phyloP scores from a whole-genome alignment of 2,329 filamentous ascomycete genomes.

The Colletotrichum sp. region DNA sequence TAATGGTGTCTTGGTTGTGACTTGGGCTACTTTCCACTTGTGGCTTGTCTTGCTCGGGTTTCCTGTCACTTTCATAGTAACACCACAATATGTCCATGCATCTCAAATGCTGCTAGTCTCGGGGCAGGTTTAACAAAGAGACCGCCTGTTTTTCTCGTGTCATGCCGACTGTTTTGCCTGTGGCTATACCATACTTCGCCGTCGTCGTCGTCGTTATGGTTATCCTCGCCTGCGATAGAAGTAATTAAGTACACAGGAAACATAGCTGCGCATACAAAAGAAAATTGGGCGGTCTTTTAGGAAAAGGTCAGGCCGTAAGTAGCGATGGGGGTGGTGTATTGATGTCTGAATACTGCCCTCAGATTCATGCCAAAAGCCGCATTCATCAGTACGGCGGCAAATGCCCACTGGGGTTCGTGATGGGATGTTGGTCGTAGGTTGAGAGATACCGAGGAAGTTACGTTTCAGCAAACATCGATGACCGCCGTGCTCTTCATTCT shows the following conservation, averaged over 20 bases:
- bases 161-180: background rate
- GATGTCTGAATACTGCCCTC: background rate
- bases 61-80: background rate
- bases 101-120: background rate
- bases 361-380: background rate
- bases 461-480: background rate
- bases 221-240: too few relatives aligned
- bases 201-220: background rate
- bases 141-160: background rate
- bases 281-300: too few relatives aligned
- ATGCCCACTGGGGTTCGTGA: background rate
- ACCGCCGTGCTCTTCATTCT: background rate
- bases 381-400: background rate
- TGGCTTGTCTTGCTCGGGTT: background rate
- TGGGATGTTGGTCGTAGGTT: background rate
- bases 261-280: too few relatives aligned
- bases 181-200: background rate
- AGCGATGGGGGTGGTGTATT: background rate
- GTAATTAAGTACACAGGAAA: background rate
- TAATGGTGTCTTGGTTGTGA: background rate
- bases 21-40: background rate
- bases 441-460: background rate
- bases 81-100: background rate
- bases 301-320: background rate
- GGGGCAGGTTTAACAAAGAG: background rate